Conservation (phyloP, 768 basidiomycete species). For the Lanmaoa pseudosensibilis region DNA sequence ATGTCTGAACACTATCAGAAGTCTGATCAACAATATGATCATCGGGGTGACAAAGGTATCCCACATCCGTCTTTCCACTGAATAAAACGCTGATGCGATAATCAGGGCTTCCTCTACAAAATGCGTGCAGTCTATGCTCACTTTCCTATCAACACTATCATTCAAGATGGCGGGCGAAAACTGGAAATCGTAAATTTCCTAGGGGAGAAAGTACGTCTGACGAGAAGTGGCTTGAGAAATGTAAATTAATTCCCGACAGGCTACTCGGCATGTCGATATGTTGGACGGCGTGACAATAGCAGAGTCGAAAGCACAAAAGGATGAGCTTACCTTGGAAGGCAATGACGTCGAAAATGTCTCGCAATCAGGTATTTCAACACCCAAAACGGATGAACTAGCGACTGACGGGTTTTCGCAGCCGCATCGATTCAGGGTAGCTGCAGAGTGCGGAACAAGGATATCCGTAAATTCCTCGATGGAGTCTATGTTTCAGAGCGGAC, state of each 20-base stretch:
- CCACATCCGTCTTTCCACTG: background rate
- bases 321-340: conserved; percentile 91
- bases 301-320: conserved; percentile 92
- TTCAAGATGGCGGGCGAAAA: conserved; percentile 67
- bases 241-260: conserved; percentile 43
- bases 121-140: conserved; percentile 99
- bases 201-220: conserved; percentile 76
- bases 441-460: conserved; percentile 99
- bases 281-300: conserved; percentile 78
- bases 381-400: background rate
- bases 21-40: conserved; percentile 96
- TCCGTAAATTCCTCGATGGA: conserved; percentile 97
- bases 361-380: conserved; percentile 69
- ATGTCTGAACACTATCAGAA: conserved; percentile 94
- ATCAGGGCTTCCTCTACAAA: conserved; percentile 98
- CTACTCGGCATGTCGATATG: conserved; percentile 91
- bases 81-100: conserved; percentile 2
- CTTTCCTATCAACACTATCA: conserved; percentile 99
- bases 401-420: conserved; percentile 44
- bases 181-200: conserved; percentile 95
- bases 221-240: background rate
- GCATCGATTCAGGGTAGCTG: conserved; percentile 97
- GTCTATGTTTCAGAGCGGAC: conserved; percentile 87
- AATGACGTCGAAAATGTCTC: conserved; percentile 97
- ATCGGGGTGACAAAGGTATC: conserved; percentile 91